These are phyloP conservation scores for Yarrowia osloensis DNA, from an alignment of 805 yeast species.

Conservation along the genomic window DNA sequence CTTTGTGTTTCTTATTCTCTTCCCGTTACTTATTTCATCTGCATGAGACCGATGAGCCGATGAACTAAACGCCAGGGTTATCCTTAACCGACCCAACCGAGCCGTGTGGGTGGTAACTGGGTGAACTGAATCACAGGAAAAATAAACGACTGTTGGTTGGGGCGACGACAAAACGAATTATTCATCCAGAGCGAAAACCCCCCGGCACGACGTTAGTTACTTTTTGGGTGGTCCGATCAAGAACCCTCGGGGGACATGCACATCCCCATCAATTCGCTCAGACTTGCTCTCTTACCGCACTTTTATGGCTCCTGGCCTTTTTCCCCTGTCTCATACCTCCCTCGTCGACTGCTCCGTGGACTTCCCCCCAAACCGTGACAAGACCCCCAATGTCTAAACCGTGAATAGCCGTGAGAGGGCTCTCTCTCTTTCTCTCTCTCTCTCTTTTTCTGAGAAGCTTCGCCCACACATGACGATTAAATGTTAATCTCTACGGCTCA, in stretches of 20 bases:
- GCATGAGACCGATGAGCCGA: conserved; percentile 24
- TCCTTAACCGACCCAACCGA: conserved; percentile 24
- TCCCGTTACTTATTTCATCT: neutral
- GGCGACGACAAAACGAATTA: neutral
- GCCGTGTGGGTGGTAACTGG: neutral
- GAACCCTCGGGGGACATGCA: no score
- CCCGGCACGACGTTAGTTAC: no score
- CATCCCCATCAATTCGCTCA: no score
- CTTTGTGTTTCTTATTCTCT: neutral
- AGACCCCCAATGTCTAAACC: neutral
- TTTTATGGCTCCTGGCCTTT: no score
- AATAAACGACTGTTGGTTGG: neutral
- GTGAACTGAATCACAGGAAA: neutral
- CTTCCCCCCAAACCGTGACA: neutral
- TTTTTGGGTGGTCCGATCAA: neutral
- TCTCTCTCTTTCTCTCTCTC: neutral
- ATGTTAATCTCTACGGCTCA: neutral
- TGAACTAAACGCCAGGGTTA: neutral
- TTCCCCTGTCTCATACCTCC: neutral
- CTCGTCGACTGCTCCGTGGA: neutral
- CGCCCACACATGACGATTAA: neutral
- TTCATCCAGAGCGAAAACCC: neutral
- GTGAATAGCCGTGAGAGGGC: neutral
- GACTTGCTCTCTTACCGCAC: no score
- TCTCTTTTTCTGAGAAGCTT: no score